phyloP scores from a whole-genome alignment of 2,329 filamentous ascomycete species.

The Coniella lustricola region DNA sequence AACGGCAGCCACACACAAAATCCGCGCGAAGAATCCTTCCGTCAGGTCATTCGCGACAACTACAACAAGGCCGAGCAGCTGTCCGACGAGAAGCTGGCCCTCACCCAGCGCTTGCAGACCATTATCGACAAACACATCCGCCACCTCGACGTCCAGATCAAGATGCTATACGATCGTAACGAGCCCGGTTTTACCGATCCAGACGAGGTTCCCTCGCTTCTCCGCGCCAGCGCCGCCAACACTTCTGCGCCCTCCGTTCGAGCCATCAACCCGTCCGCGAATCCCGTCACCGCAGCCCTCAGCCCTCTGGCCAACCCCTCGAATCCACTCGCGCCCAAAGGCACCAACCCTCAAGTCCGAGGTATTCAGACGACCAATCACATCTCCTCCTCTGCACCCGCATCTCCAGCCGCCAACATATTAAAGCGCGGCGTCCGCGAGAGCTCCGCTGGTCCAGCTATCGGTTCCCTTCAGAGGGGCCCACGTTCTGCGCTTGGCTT shows the following conservation, averaged over 20 bases:
- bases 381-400: slow-evolving; percentile 49
- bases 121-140: slow-evolving; percentile 56
- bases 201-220: slow-evolving; percentile 55
- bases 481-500: slow-evolving; percentile 42
- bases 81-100: slow-evolving; percentile 65
- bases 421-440: slow-evolving; percentile 50
- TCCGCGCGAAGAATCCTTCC: slow-evolving; percentile 65
- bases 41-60: slow-evolving; percentile 59
- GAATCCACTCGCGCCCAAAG: slow-evolving; percentile 35
- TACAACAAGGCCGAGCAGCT: slow-evolving; percentile 63
- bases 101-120: slow-evolving; percentile 57
- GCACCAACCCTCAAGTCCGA: slow-evolving; percentile 40
- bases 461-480: slow-evolving; percentile 42
- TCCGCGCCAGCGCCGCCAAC: slow-evolving; percentile 52
- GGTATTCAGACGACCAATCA: slow-evolving; percentile 41
- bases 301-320: slow-evolving; percentile 32
- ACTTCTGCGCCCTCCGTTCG: slow-evolving; percentile 34
- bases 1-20: slow-evolving; percentile 69
- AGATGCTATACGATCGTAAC: slow-evolving; percentile 52
- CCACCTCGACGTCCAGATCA: slow-evolving; percentile 57
- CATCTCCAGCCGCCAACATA: slow-evolving; percentile 54
- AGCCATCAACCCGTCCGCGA: slow-evolving; percentile 36
- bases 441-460: slow-evolving; percentile 50
- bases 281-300: slow-evolving; percentile 29
- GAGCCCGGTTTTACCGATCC: slow-evolving; percentile 57